Percentiles rank a stretch among this genome's conserved stretches.
Evolutionary conservation across 192 early-diverging fungal genomes (phyloP).

Genomic region (Oehlia diaphana): DNA sequence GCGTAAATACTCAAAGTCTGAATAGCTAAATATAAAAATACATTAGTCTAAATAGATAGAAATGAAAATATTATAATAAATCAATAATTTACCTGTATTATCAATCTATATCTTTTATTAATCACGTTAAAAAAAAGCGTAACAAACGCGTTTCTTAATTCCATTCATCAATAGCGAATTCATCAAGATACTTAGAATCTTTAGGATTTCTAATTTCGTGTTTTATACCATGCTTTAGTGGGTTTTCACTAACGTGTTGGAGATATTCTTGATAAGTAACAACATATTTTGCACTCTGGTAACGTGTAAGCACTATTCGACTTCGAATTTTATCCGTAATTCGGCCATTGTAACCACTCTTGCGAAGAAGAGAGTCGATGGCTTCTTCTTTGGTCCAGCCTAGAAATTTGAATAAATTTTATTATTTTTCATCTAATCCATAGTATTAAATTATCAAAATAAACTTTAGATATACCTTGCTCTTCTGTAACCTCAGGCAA

Average conservation of each 20-base stretch:
- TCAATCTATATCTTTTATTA: neutral
- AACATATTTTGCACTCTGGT: slow-evolving; percentile 73
- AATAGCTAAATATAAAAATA: neutral
- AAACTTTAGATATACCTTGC: slow-evolving; percentile 50
- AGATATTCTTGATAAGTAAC: slow-evolving; percentile 76
- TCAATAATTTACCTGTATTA: neutral
- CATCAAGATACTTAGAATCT: neutral
- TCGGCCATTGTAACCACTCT: slow-evolving; percentile 71
- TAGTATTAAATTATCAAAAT: neutral
- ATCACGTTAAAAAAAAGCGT: neutral
- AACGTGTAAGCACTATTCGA: slow-evolving; percentile 75
- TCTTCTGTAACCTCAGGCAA: slow-evolving; percentile 87
- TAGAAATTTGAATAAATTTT: neutral
- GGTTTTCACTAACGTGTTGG: slow-evolving; percentile 4
- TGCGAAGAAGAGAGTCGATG: slow-evolving; percentile 83
- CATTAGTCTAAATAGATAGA: neutral
- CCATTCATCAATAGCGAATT: neutral
- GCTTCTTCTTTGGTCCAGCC: slow-evolving; percentile 84
- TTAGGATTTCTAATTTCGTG: neutral
- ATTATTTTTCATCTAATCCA: neutral
- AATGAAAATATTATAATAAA: neutral
- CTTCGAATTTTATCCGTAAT: slow-evolving; percentile 62
- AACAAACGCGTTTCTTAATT: neutral
- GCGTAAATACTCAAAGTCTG: no score
- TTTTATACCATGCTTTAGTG: neutral